Evolutionary conservation across 192 early-diverging fungal genomes (phyloP).

Genomic region (Rhizophlyctis rosea): DNA sequence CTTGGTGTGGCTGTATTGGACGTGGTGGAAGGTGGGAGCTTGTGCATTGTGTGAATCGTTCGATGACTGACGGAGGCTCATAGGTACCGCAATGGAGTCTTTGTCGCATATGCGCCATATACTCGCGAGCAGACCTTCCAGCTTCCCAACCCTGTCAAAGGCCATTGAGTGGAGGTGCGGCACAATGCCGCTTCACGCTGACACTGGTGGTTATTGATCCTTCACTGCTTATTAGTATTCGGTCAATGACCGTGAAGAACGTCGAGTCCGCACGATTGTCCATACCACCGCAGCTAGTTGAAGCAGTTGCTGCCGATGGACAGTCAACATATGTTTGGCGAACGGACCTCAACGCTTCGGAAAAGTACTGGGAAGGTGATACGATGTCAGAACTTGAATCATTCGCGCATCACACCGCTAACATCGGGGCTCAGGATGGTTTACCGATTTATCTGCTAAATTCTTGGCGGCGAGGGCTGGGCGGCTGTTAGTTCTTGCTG

Average conservation of each 20-base stretch:
- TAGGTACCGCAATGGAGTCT: constrained; percentile 42
- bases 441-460: constrained; percentile 38
- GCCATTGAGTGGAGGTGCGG: constrained; percentile 45
- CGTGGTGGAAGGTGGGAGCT: constrained; percentile 40
- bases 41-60: background rate
- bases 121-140: constrained; percentile 26
- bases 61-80: background rate
- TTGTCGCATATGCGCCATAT: constrained; percentile 33
- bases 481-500: constrained; percentile 41
- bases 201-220: background rate
- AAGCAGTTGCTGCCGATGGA: background rate
- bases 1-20: constrained; percentile 37
- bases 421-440: constrained; percentile 36
- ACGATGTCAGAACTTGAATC: background rate
- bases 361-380: constrained; percentile 36
- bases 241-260: constrained; percentile 15
- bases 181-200: background rate
- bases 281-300: constrained; percentile 27
- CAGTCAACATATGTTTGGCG: constrained; percentile 19
- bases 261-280: constrained; percentile 16
- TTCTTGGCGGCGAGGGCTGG: constrained; percentile 32
- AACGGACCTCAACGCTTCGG: constrained; percentile 27
- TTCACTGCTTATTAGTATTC: background rate
- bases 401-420: background rate
- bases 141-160: constrained; percentile 23